Base-by-base conservation (phyloP, 192 early-diverging fungal genomes). In the Linnemannia exigua region DNA sequence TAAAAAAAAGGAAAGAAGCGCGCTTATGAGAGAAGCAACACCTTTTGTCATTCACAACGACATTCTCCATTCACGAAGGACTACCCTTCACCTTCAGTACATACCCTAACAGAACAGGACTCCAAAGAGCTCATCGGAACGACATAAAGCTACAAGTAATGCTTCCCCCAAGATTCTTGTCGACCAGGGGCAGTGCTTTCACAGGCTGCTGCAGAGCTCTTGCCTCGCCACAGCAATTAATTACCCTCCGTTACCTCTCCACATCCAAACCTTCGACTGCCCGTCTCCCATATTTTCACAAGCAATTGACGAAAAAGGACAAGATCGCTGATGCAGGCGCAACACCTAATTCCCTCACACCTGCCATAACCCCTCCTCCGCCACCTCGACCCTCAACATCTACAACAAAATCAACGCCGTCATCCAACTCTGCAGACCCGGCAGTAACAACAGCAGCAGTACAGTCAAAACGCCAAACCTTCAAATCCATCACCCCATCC, bases 221-320 rank as follows among this genome's bases (percentile, higher is more conserved):
- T 3, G n/a, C 35, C 5, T 25, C 19, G 41, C 12, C 72, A 7
- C 25, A 36, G 8, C 25, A 33, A 22, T 22, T 38, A 7, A 22
- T 19, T 0, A 38, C n/a, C 44, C 46, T 58, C 9, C 76, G 82
- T 28, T 25, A 41, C 48, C 41, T 84, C 19, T 84, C 82, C 20
- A 71, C 36, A 66, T 79, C 77, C 16, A 54, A 22, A 17, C 41
- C 28, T 7, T 51, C 35, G 9, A 68, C 38, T 0, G 83, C 77
- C n/a, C 41, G 61, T 15, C 37, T 79, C 17, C 83, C 83, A 47
- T 85, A 76, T 38, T 85, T 85, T 36, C 83, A 85, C 52, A 85
- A 79, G 74, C 66, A 76, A 25, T 17, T 85, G 58, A 66, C 66
- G n/a, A 76, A 76, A 51, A 84, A 79, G 31, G 33, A 76, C n/a